phyloP scores from a whole-genome alignment of 495 filamentous ascomycete genomes.

The Xylaria curta region DNA sequence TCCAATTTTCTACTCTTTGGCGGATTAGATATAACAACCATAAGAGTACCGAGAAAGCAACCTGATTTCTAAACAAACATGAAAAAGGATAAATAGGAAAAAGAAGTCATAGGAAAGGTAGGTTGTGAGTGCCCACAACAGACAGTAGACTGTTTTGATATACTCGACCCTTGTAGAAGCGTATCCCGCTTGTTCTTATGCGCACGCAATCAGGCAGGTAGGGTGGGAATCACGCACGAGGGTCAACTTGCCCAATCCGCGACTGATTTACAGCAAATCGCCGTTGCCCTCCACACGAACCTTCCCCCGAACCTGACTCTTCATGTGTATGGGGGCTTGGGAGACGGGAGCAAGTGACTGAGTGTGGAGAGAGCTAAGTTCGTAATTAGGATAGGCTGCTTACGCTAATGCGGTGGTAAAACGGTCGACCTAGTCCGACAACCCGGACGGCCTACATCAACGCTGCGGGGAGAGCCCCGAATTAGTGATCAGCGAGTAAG shows the following conservation, averaged over 20 bases:
- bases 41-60: not conserved
- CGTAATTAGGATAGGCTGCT: constrained; percentile 17
- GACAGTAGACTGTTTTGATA: not conserved
- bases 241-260: not conserved
- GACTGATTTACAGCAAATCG: not conserved
- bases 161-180: not conserved
- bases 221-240: not conserved
- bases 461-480: not conserved
- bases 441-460: not conserved
- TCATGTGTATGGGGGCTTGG: not conserved
- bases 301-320: constrained; percentile 5
- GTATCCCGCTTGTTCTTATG: not conserved
- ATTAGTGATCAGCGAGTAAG: constrained; percentile 7
- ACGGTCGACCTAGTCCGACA: not conserved
- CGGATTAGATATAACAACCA: not conserved
- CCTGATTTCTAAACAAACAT: constrained; percentile 2
- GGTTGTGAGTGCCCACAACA: not conserved
- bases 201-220: not conserved
- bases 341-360: constrained; percentile 17
- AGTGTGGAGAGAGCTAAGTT: constrained; percentile 7
- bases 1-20: not conserved
- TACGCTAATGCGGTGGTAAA: constrained; percentile 16
- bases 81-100: not conserved
- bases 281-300: constrained; percentile 18
- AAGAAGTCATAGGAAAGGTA: not conserved